These are phyloP conservation scores for Phytophthora syringae DNA, from an alignment of 352 stramenopile genomes.

Conservation along the genomic window DNA sequence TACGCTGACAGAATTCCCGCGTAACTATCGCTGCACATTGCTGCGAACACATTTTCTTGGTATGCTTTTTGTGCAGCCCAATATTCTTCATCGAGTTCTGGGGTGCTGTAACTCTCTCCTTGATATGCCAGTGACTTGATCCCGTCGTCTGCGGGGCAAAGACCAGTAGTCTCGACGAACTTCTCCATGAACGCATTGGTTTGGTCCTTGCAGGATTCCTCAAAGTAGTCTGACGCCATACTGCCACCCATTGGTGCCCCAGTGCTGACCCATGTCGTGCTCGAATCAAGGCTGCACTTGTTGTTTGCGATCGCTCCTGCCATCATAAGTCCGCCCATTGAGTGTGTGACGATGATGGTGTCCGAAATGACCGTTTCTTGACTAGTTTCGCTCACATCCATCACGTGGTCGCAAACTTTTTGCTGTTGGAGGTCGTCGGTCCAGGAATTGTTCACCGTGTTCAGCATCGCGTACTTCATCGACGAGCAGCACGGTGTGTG, in stretches of 20 bases:
- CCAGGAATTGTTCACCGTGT: constrained; percentile 44
- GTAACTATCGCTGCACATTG: constrained; percentile 45
- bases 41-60: constrained; percentile 35
- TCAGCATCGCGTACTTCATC: constrained; percentile 36
- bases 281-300: constrained; percentile 41
- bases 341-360: constrained; percentile 44
- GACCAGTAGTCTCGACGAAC: constrained; percentile 28
- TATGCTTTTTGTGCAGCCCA: constrained; percentile 37
- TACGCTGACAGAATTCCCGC: constrained; percentile 42
- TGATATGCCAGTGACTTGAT: constrained; percentile 46
- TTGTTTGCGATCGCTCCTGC: constrained; percentile 38
- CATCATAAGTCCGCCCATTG: constrained; percentile 42
- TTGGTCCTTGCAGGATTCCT: constrained; percentile 36
- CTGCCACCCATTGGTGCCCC: constrained; percentile 38
- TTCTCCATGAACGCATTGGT: constrained; percentile 32
- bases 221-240: constrained; percentile 38
- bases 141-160: constrained; percentile 40
- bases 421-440: constrained; percentile 35
- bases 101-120: constrained; percentile 27
- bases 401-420: constrained; percentile 35
- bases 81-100: constrained; percentile 27
- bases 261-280: constrained; percentile 31
- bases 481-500: constrained; percentile 42
- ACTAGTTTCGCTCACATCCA: constrained; percentile 32
- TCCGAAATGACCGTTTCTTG: constrained; percentile 18